phyloP scores from a whole-genome alignment of 1,284 basidiomycete species.

The Naganishia sp. region DNA sequence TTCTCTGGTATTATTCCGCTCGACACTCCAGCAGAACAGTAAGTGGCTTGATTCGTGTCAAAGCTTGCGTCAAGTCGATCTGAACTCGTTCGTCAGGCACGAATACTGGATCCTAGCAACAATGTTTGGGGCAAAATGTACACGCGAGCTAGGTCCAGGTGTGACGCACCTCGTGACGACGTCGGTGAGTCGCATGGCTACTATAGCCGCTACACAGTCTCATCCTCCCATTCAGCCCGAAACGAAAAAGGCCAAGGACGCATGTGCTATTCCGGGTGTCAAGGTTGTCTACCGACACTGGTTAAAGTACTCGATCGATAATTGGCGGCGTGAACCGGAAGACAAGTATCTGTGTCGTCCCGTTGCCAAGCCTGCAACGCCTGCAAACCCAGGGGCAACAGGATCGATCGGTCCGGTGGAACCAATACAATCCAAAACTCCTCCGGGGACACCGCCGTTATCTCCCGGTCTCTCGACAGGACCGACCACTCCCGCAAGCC shows the following conservation, averaged over 20 bases:
- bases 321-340: slow-evolving; percentile 62
- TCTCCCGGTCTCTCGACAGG: slow-evolving; percentile 11
- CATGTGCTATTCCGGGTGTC: slow-evolving; percentile 67
- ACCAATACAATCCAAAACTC: slow-evolving; percentile 4
- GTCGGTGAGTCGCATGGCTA: slow-evolving; percentile 59
- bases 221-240: slow-evolving; percentile 61
- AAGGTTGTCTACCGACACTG: slow-evolving; percentile 83
- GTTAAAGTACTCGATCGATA: slow-evolving; percentile 80
- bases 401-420: slow-evolving; percentile 2
- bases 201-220: slow-evolving; percentile 15
- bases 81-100: slow-evolving; percentile 55
- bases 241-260: slow-evolving; percentile 85
- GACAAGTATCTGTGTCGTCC: slow-evolving; percentile 26
- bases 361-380: background rate
- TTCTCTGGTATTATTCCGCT: slow-evolving; percentile 94
- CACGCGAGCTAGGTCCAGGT: slow-evolving; percentile 64
- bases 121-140: slow-evolving; percentile 83
- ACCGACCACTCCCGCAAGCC: slow-evolving; percentile 1
- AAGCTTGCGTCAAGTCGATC: background rate
- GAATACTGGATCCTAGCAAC: slow-evolving; percentile 85
- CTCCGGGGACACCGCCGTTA: slow-evolving; percentile 16
- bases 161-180: slow-evolving; percentile 91
- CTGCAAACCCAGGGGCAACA: background rate
- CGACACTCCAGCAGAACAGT: slow-evolving; percentile 69
- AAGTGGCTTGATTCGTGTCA: slow-evolving; percentile 29